Evolutionary conservation across 164 flowering plant genomes (phyloP).

Genomic region (Cinnamomum micranthum): DNA sequence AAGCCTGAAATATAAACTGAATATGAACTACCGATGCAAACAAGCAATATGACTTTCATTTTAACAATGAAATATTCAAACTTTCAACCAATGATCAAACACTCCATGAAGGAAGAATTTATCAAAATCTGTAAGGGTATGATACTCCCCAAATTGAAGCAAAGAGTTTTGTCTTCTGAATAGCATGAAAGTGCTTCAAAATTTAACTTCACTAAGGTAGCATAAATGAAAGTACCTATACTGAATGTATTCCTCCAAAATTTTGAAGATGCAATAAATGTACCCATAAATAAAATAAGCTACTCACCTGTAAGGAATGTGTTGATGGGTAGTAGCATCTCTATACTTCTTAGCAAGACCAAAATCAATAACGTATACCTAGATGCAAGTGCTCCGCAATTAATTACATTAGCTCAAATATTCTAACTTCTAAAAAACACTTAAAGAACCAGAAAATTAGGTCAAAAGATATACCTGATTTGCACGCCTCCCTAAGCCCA

Average conservation of each 20-base stretch:
- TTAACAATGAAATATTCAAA: too few species aligned
- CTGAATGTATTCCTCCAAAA: neutral
- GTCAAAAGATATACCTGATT: conserved; percentile 49
- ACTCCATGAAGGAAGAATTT: too few species aligned
- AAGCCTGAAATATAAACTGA: too few species aligned
- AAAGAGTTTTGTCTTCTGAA: too few species aligned
- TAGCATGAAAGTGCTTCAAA: neutral
- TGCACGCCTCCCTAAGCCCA: conserved; percentile 91
- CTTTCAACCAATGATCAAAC: too few species aligned
- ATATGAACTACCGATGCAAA: too few species aligned
- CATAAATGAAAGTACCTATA: neutral
- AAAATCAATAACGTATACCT: conserved; percentile 60
- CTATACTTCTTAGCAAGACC: conserved; percentile 62
- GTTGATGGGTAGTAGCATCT: conserved; percentile 53
- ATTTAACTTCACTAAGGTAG: neutral
- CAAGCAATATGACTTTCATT: too few species aligned
- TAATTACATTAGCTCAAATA: neutral
- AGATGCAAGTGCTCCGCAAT: conserved; percentile 8
- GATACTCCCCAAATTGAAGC: too few species aligned
- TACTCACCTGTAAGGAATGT: conserved; percentile 76
- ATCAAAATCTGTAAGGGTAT: too few species aligned
- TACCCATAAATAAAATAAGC: neutral
- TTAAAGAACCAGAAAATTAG: neutral
- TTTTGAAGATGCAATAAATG: neutral
- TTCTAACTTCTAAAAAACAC: neutral